phyloP scores from a whole-genome alignment of 1,284 basidiomycete species.

The Ganoderma lucidum region DNA sequence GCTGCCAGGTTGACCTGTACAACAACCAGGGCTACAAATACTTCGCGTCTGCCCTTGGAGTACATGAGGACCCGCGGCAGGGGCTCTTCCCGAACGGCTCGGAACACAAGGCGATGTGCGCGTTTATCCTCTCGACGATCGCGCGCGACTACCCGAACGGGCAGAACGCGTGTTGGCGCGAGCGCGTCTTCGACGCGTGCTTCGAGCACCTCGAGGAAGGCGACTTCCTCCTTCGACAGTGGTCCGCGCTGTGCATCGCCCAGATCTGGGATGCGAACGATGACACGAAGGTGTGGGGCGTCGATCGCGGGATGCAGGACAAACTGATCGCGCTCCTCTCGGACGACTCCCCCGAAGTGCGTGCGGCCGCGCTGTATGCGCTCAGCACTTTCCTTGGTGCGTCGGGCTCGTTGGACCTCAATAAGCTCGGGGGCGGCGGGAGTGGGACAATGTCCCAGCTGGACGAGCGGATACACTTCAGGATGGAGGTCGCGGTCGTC shows the following conservation, averaged over 20 bases:
- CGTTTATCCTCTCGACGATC: constrained; percentile 95
- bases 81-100: constrained; percentile 89
- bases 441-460: constrained; percentile 87
- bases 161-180: constrained; percentile 87
- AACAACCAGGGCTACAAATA: constrained; percentile 90
- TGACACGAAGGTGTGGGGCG: constrained; percentile 88
- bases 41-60: constrained; percentile 84
- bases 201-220: constrained; percentile 87
- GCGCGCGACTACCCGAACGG: constrained; percentile 89
- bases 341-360: constrained; percentile 93
- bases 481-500: constrained; percentile 83
- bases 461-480: constrained; percentile 81
- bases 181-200: constrained; percentile 91
- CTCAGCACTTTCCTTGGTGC: constrained; percentile 95
- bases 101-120: constrained; percentile 99
- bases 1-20: constrained; percentile 91
- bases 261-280: constrained; percentile 97
- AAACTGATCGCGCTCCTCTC: constrained; percentile 85
- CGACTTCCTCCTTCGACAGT: constrained; percentile 93
- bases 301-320: constrained; percentile 86
- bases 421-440: constrained; percentile 82
- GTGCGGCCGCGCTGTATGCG: constrained; percentile 91
- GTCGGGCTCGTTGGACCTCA: constrained; percentile 75
- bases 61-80: constrained; percentile 60
- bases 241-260: constrained; percentile 93